Evolutionary conservation across 2,329 filamentous ascomycete genomes (phyloP).

Genomic region (Verticillium klebahnii): DNA sequence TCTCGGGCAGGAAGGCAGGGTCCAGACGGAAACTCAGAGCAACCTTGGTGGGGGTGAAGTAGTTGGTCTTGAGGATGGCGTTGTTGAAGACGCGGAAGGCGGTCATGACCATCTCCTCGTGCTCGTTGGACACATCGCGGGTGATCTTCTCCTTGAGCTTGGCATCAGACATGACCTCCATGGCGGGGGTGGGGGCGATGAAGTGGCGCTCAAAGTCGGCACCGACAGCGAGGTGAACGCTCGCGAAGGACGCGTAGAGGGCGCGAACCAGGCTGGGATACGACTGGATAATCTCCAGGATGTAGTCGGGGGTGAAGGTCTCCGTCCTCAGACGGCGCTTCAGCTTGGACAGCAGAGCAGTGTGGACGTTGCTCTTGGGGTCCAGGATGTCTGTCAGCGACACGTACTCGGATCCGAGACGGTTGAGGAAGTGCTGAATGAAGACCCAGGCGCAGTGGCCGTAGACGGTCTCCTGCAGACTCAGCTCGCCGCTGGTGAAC

Average conservation of each 20-base stretch:
- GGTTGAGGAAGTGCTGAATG: conserved; percentile 95
- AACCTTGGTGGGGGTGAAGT: conserved; percentile 95
- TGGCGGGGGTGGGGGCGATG: conserved; percentile 50
- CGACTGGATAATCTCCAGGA: conserved; percentile 90
- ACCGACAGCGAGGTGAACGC: conserved; percentile 64
- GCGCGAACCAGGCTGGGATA: conserved; percentile 84
- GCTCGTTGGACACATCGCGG: conserved; percentile 81
- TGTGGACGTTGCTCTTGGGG: conserved; percentile 51
- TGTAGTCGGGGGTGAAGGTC: conserved; percentile 97
- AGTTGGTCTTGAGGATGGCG: conserved; percentile 94
- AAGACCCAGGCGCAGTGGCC: conserved; percentile 98
- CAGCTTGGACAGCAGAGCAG: conserved; percentile 53
- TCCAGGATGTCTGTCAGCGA: conserved; percentile 81
- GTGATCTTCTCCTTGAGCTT: conserved; percentile 73
- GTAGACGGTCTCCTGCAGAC: conserved; percentile 94
- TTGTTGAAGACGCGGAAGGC: conserved; percentile 96
- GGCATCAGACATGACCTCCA: conserved; percentile 69
- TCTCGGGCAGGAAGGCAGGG: conserved; percentile 78
- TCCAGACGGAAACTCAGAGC: conserved; percentile 94
- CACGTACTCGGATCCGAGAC: conserved; percentile 85
- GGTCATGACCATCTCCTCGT: conserved; percentile 97
- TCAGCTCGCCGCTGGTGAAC: conserved; percentile 81
- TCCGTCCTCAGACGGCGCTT: conserved; percentile 94
- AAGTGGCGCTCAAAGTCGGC: conserved; percentile 45
- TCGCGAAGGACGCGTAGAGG: conserved; percentile 88